Conservation (phyloP, 345 rosid genomes). For the Eutrema yunnanense region DNA sequence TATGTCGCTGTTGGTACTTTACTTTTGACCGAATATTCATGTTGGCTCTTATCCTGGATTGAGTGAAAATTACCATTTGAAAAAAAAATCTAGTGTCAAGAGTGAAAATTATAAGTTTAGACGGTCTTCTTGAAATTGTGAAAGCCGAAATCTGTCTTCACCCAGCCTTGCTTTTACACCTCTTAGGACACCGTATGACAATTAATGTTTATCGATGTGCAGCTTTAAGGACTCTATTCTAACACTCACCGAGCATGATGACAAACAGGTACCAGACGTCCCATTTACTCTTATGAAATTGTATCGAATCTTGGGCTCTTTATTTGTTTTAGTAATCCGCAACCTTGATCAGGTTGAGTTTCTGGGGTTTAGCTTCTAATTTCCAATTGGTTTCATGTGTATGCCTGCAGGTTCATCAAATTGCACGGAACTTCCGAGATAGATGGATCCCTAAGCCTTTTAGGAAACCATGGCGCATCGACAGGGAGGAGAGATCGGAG, state of each 20-base stretch:
- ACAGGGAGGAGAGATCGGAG: slow-evolving; percentile 58
- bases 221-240: slow-evolving; percentile 84
- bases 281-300: neutral
- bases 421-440: slow-evolving; percentile 84
- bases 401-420: slow-evolving; percentile 80
- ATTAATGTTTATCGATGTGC: slow-evolving; percentile 32
- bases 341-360: neutral
- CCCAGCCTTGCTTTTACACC: slow-evolving; percentile 3
- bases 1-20: neutral
- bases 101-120: neutral
- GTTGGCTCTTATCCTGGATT: slow-evolving; percentile 4
- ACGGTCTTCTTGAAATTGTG: neutral
- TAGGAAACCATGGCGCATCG: slow-evolving; percentile 48
- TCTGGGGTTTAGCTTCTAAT: neutral
- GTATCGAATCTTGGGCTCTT: slow-evolving; percentile 7
- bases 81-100: neutral
- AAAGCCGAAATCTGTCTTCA: slow-evolving; percentile 11
- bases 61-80: neutral
- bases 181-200: slow-evolving; percentile 9
- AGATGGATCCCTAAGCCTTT: slow-evolving; percentile 73
- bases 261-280: slow-evolving; percentile 58
- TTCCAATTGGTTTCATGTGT: slow-evolving; percentile 4
- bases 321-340: neutral
- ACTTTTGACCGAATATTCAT: slow-evolving; percentile 1
- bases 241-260: slow-evolving; percentile 91